These are phyloP conservation scores for Aspergillus sp. DNA, from an alignment of 2,329 filamentous ascomycete genomes.

Conservation along the genomic window DNA sequence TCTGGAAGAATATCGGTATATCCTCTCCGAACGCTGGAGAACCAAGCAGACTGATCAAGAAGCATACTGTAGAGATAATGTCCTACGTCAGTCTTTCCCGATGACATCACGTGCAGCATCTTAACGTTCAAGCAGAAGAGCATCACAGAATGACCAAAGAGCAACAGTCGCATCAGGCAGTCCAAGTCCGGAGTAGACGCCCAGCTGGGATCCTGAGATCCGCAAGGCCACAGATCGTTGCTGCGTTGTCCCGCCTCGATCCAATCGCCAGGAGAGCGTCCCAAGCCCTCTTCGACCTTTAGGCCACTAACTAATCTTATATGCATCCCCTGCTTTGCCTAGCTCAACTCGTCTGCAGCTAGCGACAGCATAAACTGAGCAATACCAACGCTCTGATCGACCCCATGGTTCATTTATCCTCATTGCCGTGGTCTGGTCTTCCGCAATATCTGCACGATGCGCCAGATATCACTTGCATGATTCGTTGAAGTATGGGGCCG, in stretches of 20 bases:
- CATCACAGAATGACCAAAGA: background rate
- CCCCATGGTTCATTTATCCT: conserved; percentile 17
- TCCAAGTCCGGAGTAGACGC: background rate
- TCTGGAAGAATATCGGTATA: background rate
- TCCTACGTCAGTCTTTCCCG: background rate
- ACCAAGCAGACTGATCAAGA: background rate
- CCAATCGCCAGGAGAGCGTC: conserved; percentile 16
- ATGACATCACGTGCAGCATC: conserved; percentile 8
- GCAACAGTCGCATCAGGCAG: background rate
- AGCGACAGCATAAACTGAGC: conserved; percentile 17
- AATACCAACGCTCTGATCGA: conserved; percentile 20
- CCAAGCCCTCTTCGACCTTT: background rate
- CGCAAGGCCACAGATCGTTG: conserved; percentile 18
- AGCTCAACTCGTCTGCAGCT: conserved; percentile 16
- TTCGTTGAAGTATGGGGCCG: conserved; percentile 13
- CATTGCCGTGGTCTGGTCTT: conserved; percentile 12
- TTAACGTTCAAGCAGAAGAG: background rate
- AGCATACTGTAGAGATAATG: background rate
- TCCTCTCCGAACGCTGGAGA: background rate
- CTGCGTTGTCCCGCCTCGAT: conserved; percentile 20
- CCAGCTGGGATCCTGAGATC: conserved; percentile 16
- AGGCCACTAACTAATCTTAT: conserved; percentile 17
- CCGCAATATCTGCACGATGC: conserved; percentile 11
- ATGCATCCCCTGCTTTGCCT: conserved; percentile 16
- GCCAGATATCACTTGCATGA: conserved; percentile 12